These are phyloP conservation scores for Candida stauntonica DNA, from an alignment of 805 yeast genomes.

Conservation along the genomic window DNA sequence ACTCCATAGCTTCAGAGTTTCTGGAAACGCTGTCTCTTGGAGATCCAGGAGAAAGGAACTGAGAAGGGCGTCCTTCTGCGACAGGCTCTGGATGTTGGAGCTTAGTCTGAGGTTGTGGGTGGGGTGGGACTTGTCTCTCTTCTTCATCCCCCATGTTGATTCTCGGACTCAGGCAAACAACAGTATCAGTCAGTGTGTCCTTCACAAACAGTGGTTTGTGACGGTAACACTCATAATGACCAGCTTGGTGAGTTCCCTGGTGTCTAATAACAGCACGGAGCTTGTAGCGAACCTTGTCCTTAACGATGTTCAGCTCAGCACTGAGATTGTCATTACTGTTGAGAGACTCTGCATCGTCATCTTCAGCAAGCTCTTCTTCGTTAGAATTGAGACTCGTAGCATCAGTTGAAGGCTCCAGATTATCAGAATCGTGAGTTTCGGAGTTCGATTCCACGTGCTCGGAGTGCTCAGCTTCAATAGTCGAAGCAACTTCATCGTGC, in stretches of 20 bases:
- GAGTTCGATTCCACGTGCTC: conserved; percentile 8
- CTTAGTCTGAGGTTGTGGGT: neutral
- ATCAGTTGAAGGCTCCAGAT: conserved; percentile 11
- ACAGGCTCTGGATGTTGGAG: neutral
- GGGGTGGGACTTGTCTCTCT: conserved; percentile 5
- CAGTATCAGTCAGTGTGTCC: conserved; percentile 23
- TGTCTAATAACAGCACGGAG: conserved; percentile 77
- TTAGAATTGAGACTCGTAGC: conserved; percentile 20
- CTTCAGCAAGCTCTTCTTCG: conserved; percentile 10
- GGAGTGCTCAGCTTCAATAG: conserved; percentile 18
- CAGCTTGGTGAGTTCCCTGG: conserved; percentile 81
- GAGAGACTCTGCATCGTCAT: conserved; percentile 14
- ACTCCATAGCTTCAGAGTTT: conserved; percentile 13
- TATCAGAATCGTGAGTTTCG: conserved; percentile 7
- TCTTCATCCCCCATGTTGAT: conserved; percentile 21
- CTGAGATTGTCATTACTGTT: conserved; percentile 23
- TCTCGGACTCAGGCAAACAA: conserved; percentile 30
- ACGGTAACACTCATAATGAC: conserved; percentile 88
- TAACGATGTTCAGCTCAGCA: conserved; percentile 26
- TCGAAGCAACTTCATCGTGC: conserved; percentile 18
- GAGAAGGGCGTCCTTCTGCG: neutral
- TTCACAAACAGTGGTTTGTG: conserved; percentile 57
- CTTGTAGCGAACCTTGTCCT: conserved; percentile 41
- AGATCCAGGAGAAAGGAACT: conserved; percentile 3
- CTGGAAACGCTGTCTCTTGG: conserved; percentile 18